Evolutionary conservation across 1,139 yeast genomes (phyloP), one percentile per base, ranked within the genome.

Genomic region (Meyerozyma guilliermondii): DNA sequence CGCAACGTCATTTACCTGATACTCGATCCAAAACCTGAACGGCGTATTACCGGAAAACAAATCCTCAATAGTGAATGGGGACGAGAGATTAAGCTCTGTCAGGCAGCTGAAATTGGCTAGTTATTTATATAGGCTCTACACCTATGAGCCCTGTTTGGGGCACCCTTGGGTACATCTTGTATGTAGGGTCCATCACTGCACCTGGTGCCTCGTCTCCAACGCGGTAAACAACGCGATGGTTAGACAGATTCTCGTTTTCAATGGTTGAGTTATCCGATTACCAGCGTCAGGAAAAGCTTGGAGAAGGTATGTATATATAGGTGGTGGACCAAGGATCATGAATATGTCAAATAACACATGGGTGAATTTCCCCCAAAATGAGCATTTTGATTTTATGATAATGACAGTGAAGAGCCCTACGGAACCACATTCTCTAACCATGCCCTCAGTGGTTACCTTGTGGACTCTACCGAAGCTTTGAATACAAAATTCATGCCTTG

Each of bases 11-110:
- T 92, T 43, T 91, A 91, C 62, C 87, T 95, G 18, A 86, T 92
- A 42, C 69, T 91, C 55, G 98, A 92, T 58, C 98, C 98, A 1
- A 82, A 83, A 39, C 96, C 98, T 2, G 70, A 71, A 29, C 75
- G 98, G 52, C 76, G 98, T 59, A 85, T 92, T 50, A 91, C 87
- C 18, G 95, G 94, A 23, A 80, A 81, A 54, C 97, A 92, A 63
- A 81, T 91, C 28, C 69, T 92, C 59, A 88, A 85, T 59, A 83
- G 95, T 60, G 98, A 92, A 63, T 92, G 98, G 98, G 96, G 96
- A 2, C 71, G 97, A 49, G 94, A 87, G 59, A 88, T 91, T 46
- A 74, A 68, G 49, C 80, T 87, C 26, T 88, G 96, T 59, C 80
- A 76, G 38, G 86, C 87, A 9, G 89, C 84, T 27, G 77, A 71